These are phyloP conservation scores for Alopecurus myosuroides DNA, from an alignment of 176 grass and related monocot species.

Conservation along the genomic window DNA sequence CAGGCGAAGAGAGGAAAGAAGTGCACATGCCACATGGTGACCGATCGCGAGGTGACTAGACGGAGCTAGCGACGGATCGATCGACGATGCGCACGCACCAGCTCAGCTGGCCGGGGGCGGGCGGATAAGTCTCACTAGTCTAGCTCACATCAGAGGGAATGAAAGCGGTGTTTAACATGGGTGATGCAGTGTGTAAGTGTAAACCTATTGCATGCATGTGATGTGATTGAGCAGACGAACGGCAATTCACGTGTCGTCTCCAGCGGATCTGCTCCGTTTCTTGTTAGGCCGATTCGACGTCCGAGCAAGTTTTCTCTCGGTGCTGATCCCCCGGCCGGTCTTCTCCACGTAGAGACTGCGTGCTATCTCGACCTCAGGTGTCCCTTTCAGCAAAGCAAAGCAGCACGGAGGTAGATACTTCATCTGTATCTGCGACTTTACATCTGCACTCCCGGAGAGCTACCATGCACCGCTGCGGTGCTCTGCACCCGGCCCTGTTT, in stretches of 20 bases:
- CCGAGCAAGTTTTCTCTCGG: not conserved
- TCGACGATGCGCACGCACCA: not conserved
- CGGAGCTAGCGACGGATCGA: not conserved
- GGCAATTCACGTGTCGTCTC: conserved; percentile 27
- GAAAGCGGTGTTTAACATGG: conserved; percentile 28
- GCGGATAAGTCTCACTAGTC: not conserved
- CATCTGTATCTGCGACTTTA: not conserved
- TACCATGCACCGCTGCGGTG: not conserved
- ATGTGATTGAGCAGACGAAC: conserved; percentile 10
- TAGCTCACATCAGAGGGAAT: not conserved
- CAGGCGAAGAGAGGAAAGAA: not conserved
- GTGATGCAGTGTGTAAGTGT: not conserved
- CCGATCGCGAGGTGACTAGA: not conserved
- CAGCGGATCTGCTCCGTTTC: not conserved
- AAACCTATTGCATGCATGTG: not conserved
- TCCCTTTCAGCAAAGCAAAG: conserved; percentile 18
- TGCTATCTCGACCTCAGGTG: not conserved
- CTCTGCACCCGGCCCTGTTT: not conserved
- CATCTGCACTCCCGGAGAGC: not conserved
- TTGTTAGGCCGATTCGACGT: not conserved
- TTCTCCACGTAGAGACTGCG: not conserved
- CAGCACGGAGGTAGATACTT: not conserved
- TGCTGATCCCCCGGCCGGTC: too few relatives aligned
- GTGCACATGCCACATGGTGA: not conserved
- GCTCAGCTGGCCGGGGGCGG: not conserved